phyloP scores from a whole-genome alignment of 1,284 basidiomycete genomes.

The Xanthoconium separans region DNA sequence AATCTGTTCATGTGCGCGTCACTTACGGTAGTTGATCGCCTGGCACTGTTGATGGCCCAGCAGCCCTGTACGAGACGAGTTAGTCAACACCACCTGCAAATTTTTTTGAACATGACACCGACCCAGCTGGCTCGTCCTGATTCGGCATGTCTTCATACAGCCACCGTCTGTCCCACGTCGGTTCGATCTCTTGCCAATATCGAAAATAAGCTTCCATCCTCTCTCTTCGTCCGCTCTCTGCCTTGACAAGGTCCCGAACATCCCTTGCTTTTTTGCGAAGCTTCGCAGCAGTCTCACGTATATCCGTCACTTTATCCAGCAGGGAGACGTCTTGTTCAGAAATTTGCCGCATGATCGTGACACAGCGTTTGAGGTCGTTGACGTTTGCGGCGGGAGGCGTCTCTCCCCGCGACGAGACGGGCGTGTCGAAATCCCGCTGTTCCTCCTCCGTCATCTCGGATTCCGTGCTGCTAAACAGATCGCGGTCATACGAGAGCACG shows the following conservation, averaged over 20 bases:
- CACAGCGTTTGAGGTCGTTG: conserved; percentile 22
- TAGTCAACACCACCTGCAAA: background rate
- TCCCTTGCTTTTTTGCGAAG: conserved; percentile 23
- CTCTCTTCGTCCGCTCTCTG: conserved; percentile 25
- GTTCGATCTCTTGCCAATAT: conserved; percentile 29
- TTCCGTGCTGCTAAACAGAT: conserved; percentile 21
- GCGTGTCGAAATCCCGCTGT: conserved; percentile 26
- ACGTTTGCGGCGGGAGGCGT: conserved; percentile 22
- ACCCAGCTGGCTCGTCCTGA: conserved; percentile 4
- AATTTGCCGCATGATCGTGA: conserved; percentile 28
- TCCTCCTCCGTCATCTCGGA: conserved; percentile 26
- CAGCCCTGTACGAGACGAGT: background rate
- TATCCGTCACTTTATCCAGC: conserved; percentile 8
- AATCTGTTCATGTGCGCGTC: background rate
- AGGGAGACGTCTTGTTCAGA: conserved; percentile 17
- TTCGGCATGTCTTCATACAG: conserved; percentile 19
- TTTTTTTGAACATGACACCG: background rate
- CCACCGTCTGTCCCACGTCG: conserved; percentile 25
- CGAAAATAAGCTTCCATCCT: conserved; percentile 31
- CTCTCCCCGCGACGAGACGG: conserved; percentile 21
- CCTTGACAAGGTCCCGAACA: conserved; percentile 23
- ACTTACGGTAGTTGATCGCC: too few relatives aligned
- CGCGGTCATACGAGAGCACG: conserved; percentile 8
- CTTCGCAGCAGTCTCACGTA: conserved; percentile 19
- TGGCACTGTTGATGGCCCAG: conserved; percentile 1